phyloP scores from a whole-genome alignment of 2,329 filamentous ascomycete genomes.

The Penicillium brasilianum region DNA sequence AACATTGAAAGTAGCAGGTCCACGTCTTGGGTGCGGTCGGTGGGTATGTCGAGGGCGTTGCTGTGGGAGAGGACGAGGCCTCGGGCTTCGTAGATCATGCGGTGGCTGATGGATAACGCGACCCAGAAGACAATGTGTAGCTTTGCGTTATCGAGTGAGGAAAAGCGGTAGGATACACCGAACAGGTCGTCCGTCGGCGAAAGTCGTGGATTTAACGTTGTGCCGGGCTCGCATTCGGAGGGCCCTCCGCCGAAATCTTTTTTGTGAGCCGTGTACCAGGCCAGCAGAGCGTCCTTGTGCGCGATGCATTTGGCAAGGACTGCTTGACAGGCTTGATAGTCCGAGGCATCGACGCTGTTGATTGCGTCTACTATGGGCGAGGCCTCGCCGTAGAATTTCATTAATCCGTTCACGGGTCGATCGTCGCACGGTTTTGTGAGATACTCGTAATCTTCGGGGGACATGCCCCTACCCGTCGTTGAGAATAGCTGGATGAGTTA shows the following conservation, averaged over 20 bases:
- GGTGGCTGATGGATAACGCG: slow-evolving; percentile 9
- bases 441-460: slow-evolving; percentile 13
- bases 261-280: slow-evolving; percentile 2
- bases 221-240: slow-evolving; percentile 1
- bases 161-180: slow-evolving; percentile 8
- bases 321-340: slow-evolving; percentile 3
- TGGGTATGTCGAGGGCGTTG: not conserved
- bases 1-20: not conserved
- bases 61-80: not conserved
- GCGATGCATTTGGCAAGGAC: slow-evolving; percentile 10
- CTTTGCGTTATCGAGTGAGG: slow-evolving; percentile 10
- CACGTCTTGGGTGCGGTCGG: not conserved
- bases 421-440: slow-evolving; percentile 7
- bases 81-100: slow-evolving; percentile 10
- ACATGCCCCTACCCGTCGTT: slow-evolving; percentile 6
- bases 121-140: slow-evolving; percentile 12
- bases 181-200: slow-evolving; percentile 9
- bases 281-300: slow-evolving; percentile 4
- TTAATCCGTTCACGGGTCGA: slow-evolving; percentile 1
- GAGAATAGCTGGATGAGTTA: slow-evolving; percentile 8
- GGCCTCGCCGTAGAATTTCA: slow-evolving; percentile 8
- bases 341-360: slow-evolving; percentile 4
- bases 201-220: not conserved
- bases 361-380: slow-evolving; percentile 6
- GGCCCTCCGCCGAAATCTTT: slow-evolving; percentile 5